A percentile compares a stretch with the other conserved stretches of the same genome.
Conservation (phyloP, 2,329 filamentous ascomycete species). For the Scedosporium apiospermum region DNA sequence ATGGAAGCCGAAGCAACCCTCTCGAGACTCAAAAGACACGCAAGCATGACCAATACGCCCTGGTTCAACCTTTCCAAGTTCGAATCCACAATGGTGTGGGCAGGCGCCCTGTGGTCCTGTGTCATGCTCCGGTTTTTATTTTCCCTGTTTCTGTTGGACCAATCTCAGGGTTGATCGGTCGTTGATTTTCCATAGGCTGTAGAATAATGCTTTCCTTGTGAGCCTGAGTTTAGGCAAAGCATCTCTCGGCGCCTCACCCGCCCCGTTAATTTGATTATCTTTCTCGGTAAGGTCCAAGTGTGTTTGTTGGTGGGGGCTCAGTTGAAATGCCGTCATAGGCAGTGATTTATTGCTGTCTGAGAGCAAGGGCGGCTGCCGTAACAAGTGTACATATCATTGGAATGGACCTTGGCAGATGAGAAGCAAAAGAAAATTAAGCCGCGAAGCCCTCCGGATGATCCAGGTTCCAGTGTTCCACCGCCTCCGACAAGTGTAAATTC, state of each 20-base stretch:
- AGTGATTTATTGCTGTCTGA: not conserved
- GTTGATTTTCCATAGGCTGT: conserved; percentile 3
- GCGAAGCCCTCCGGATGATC: not conserved
- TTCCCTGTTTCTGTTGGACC: not conserved
- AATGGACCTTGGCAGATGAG: not conserved
- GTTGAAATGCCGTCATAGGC: conserved; percentile 1
- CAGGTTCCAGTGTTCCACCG: not conserved
- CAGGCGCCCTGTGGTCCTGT: not conserved
- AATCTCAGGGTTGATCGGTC: not conserved
- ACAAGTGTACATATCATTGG: not conserved
- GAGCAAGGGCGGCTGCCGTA: not conserved
- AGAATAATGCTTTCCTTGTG: not conserved
- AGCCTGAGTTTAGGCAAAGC: conserved; percentile 5
- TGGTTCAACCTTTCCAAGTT: too few species aligned
- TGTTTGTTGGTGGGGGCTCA: not conserved
- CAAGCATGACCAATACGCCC: not conserved
- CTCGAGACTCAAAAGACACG: not conserved
- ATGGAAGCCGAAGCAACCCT: conserved; percentile 5
- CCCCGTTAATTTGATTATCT: not conserved
- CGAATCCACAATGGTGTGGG: too few species aligned
- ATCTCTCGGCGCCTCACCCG: conserved; percentile 5
- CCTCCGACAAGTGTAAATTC: too few species aligned
- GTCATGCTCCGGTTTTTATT: not conserved
- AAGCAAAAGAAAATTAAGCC: not conserved
- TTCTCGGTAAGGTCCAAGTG: not conserved